Percentiles rank a stretch among this genome's conserved stretches.
Evolutionary conservation across 139 green algal genomes (phyloP).

Genomic region (Chlorella sp.): DNA sequence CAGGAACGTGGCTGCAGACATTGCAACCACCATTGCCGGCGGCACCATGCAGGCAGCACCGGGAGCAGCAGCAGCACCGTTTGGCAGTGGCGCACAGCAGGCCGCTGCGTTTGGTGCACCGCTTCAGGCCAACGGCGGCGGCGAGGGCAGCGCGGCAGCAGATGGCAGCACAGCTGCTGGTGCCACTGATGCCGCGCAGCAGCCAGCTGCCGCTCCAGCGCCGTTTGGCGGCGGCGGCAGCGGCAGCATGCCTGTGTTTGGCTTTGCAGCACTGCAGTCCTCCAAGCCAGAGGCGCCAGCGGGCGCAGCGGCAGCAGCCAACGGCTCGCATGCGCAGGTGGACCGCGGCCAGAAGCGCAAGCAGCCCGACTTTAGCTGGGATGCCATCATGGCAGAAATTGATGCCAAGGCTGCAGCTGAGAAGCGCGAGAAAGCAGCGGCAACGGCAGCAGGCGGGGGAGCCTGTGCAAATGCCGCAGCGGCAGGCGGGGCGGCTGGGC

Average conservation of each 20-base stretch:
- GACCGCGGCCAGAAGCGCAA: slow-evolving; percentile 9
- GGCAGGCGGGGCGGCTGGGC: neutral
- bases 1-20: slow-evolving; percentile 5
- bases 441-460: neutral
- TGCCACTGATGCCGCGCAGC: too few relatives aligned
- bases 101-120: slow-evolving; percentile 13
- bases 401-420: neutral
- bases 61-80: neutral
- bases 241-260: slow-evolving; percentile 30
- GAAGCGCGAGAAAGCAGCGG: slow-evolving; percentile 3
- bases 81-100: neutral
- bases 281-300: neutral
- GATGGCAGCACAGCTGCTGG: neutral
- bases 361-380: slow-evolving; percentile 33
- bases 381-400: slow-evolving; percentile 15
- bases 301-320: neutral
- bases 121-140: too few relatives aligned
- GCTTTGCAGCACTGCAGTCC: slow-evolving; percentile 28
- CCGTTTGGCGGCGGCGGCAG: slow-evolving; percentile 10
- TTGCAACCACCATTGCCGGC: slow-evolving; percentile 36
- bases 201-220: neutral
- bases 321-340: too few relatives aligned
- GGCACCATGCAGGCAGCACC: slow-evolving; percentile 4
- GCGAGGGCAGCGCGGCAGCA: neutral
- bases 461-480: neutral